Percentiles rank a stretch among this genome's conserved stretches.
Evolutionary conservation across 805 yeast genomes (phyloP).

Genomic region (Jamesozyma lodderae): DNA sequence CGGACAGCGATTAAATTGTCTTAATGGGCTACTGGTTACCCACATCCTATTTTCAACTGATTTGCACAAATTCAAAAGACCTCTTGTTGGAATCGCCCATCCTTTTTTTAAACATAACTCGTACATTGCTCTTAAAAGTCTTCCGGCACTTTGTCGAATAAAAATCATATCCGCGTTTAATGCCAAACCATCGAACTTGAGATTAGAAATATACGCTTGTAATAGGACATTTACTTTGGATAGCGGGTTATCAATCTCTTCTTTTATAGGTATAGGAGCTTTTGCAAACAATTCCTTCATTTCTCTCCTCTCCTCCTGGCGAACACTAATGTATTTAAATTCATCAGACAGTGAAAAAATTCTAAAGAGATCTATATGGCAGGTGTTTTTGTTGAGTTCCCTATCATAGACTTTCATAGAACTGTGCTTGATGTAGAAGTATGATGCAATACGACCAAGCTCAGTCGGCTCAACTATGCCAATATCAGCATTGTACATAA

Average conservation of each 20-base stretch:
- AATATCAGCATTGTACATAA: slow-evolving; percentile 44
- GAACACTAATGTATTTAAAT: slow-evolving; percentile 70
- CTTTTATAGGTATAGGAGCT: slow-evolving; percentile 83
- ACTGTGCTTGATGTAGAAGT: slow-evolving; percentile 68
- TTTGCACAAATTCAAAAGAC: slow-evolving; percentile 57
- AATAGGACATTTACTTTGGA: slow-evolving; percentile 74
- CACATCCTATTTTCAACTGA: slow-evolving; percentile 78
- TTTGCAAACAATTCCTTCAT: slow-evolving; percentile 55
- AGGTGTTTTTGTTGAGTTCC: slow-evolving; percentile 53
- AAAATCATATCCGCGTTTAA: slow-evolving; percentile 88
- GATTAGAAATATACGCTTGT: slow-evolving; percentile 77
- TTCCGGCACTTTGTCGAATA: slow-evolving; percentile 85
- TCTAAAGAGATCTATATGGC: slow-evolving; percentile 66
- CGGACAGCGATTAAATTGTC: slow-evolving; percentile 75
- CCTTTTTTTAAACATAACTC: slow-evolving; percentile 63
- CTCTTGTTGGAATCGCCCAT: slow-evolving; percentile 60
- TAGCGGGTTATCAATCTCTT: slow-evolving; percentile 54
- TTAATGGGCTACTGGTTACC: slow-evolving; percentile 74
- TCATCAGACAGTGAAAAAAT: slow-evolving; percentile 78
- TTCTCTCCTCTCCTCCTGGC: slow-evolving; percentile 80
- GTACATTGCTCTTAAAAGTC: slow-evolving; percentile 75
- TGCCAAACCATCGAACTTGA: slow-evolving; percentile 79
- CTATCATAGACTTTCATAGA: slow-evolving; percentile 63
- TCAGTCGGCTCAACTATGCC: slow-evolving; percentile 52
- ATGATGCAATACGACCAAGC: slow-evolving; percentile 76